Evolutionary conservation across 148 eudicot species (phyloP).

Genomic region (Arbutus unedo): DNA sequence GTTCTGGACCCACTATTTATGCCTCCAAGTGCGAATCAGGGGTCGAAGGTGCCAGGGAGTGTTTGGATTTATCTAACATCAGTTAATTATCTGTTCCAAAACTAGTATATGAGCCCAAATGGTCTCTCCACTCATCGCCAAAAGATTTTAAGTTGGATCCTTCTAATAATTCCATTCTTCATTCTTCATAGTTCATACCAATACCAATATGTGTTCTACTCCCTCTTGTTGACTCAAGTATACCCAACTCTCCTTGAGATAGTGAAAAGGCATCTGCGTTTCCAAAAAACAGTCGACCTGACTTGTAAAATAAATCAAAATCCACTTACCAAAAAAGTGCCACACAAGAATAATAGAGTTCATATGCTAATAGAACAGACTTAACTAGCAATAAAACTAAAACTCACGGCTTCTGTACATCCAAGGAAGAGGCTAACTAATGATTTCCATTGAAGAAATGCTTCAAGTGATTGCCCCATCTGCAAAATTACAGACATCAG

Average conservation of each 20-base stretch:
- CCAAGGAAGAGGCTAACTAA: constrained; percentile 81
- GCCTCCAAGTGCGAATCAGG: no score
- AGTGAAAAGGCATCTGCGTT: background rate
- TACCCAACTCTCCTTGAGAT: background rate
- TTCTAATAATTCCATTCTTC: background rate
- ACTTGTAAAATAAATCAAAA: background rate
- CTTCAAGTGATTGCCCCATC: constrained; percentile 99
- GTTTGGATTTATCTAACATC: no score
- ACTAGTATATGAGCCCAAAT: no score
- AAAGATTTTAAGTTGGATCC: no score
- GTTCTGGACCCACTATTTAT: no score
- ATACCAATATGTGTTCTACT: background rate
- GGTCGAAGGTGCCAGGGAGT: no score
- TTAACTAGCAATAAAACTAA: constrained; percentile 5
- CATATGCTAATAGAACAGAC: background rate
- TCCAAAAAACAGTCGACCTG: background rate
- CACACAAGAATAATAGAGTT: background rate
- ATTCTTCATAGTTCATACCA: background rate
- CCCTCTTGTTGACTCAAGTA: background rate
- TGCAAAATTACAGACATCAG: constrained; percentile 29
- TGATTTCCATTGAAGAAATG: constrained; percentile 91
- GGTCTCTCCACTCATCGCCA: no score
- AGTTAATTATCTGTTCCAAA: no score
- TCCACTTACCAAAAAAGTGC: background rate
- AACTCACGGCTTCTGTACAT: constrained; percentile 88